Evolutionary conservation across 2,329 filamentous ascomycete genomes (phyloP), one percentile per base, ranked within the genome.

Genomic region (Daldinia sp.): DNA sequence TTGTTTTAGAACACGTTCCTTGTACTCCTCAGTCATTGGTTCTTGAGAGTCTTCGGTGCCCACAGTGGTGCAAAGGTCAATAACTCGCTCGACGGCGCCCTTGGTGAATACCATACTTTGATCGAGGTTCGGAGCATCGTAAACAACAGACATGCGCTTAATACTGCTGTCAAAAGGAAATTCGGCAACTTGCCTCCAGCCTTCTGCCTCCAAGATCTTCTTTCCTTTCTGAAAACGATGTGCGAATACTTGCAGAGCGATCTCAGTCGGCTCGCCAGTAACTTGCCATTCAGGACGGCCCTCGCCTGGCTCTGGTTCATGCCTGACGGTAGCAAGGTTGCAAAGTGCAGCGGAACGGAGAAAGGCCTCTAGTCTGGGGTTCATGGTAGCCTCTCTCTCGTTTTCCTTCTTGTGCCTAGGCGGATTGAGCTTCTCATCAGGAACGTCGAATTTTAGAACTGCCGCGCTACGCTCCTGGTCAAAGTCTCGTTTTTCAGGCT

Each of bases 91-190:
- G 15, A 87, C 85, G 1, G 87, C 86, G 8, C 87, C 87, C 73
- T 89, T 89, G 64, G 84, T 85, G 67, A 87, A 87, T 4, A 88
- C 80, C 63, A 85, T 72, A 67, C 83, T 85, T 68, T 73, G 75
- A 32, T 81, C 78, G 6, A 74, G 74, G 4, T 72, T 67, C 1
- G 83, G 83, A 4, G 77, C 77, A 48, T 85, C 81, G 76, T 91
- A 92, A 45, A 93, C 83, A 58, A 93, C 90, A 7, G 89, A 91
- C 90, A 93, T 93, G 70, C 89, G 87, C 82, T 93, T 93, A 74
- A 92, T 87, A 70, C 84, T 84, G 58, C 88, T 91, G 75, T 93
- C 90, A 71, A 93, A 94, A n/a, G 90, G 90, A 64, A 91, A 91
- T 71, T 93, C 91, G 53, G 87, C 84, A 1, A 89, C 75, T 70